phyloP scores from a whole-genome alignment of 257 asterid genomes.

The Penstemon eatonii region DNA sequence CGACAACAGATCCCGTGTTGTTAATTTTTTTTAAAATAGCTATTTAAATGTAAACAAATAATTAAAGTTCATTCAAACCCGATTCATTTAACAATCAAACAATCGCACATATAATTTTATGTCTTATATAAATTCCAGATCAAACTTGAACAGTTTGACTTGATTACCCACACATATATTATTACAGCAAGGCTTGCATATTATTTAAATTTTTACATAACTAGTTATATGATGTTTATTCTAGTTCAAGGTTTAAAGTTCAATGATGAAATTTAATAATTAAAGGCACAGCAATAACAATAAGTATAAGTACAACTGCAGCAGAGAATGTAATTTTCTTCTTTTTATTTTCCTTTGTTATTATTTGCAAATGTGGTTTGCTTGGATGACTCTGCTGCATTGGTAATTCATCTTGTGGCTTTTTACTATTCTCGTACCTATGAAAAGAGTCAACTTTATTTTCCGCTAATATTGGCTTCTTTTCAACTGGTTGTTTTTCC shows the following conservation, averaged over 20 bases:
- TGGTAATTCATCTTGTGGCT: background rate
- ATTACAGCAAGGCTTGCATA: too few relatives aligned
- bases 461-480: background rate
- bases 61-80: too few relatives aligned
- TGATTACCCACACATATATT: too few relatives aligned
- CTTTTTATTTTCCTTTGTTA: conserved; percentile 1
- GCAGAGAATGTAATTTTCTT: background rate
- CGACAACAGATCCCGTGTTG: too few relatives aligned
- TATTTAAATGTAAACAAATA: too few relatives aligned
- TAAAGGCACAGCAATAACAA: conserved; percentile 1
- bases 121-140: too few relatives aligned
- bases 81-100: too few relatives aligned
- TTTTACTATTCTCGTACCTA: background rate
- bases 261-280: conserved; percentile 16
- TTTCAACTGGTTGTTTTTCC: background rate
- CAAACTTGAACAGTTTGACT: too few relatives aligned
- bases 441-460: conserved; percentile 7
- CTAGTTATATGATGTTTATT: background rate
- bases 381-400: background rate
- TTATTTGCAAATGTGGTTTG: conserved; percentile 17
- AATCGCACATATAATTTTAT: too few relatives aligned
- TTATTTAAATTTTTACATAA: background rate
- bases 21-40: too few relatives aligned
- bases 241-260: background rate
- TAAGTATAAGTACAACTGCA: conserved; percentile 5